Conservation (phyloP, 768 basidiomycete genomes). For the Suillus plorans region DNA sequence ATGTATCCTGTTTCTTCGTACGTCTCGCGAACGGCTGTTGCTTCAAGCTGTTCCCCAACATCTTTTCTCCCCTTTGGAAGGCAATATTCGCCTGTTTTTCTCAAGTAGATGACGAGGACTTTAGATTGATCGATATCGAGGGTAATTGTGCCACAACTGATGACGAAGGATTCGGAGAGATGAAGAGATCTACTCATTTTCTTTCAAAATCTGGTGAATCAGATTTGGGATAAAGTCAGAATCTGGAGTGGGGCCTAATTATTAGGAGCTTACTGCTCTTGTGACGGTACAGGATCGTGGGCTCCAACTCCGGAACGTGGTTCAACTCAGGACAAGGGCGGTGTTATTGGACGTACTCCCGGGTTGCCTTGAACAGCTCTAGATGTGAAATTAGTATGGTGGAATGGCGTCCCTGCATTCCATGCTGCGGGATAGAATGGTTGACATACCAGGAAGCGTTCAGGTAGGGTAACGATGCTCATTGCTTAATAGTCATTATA, state of each 20-base stretch:
- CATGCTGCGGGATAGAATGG: too few relatives aligned
- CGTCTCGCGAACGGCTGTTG: conserved; percentile 58
- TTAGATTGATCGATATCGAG: not conserved
- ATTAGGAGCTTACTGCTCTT: not conserved
- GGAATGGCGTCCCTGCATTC: too few relatives aligned
- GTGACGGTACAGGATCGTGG: not conserved
- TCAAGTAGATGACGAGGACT: not conserved
- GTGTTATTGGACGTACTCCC: not conserved
- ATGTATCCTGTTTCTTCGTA: conserved; percentile 65
- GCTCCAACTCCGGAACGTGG: not conserved
- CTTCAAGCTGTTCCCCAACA: conserved; percentile 48
- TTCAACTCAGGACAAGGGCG: too few relatives aligned
- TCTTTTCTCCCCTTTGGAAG: conserved; percentile 68
- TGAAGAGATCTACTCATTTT: not conserved
- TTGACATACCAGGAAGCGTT: too few relatives aligned
- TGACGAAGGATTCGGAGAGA: not conserved
- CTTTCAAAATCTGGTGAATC: not conserved
- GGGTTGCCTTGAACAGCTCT: not conserved
- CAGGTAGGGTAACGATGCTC: too few relatives aligned
- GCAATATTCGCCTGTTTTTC: conserved; percentile 25
- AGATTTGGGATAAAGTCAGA: not conserved
- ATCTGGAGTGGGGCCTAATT: not conserved
- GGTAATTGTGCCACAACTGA: not conserved
- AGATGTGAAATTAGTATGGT: not conserved
- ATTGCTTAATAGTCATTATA: too few relatives aligned